phyloP scores from a whole-genome alignment of 1,139 yeast species.

The Suhomyces wounanorum region DNA sequence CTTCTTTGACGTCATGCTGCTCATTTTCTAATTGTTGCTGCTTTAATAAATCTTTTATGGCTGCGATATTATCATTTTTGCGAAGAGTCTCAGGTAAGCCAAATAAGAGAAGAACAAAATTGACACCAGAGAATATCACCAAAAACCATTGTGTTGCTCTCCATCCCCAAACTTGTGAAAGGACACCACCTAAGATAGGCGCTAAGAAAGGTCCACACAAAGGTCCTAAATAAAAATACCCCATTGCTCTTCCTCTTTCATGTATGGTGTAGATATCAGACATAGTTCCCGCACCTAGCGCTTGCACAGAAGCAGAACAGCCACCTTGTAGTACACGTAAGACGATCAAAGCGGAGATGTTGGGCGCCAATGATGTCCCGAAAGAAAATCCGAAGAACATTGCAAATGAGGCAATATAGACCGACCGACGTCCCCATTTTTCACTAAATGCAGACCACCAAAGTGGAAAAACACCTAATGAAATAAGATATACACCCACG shows the following conservation, averaged over 20 bases:
- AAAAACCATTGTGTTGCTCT: constrained; percentile 87
- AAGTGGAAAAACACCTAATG: constrained; percentile 78
- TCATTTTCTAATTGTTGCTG: constrained; percentile 9
- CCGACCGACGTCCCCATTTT: constrained; percentile 69
- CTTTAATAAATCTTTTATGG: constrained; percentile 42
- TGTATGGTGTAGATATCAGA: constrained; percentile 70
- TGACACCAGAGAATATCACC: constrained; percentile 64
- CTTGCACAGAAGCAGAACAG: constrained; percentile 81
- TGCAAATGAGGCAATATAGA: constrained; percentile 67
- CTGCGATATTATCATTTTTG: constrained; percentile 51
- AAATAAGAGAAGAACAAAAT: constrained; percentile 51
- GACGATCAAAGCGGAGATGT: constrained; percentile 62
- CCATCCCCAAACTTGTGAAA: constrained; percentile 79
- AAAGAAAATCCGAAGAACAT: constrained; percentile 66
- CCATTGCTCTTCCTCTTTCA: constrained; percentile 79
- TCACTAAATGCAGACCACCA: constrained; percentile 92
- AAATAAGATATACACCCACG: constrained; percentile 73
- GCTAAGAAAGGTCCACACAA: constrained; percentile 78
- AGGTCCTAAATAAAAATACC: constrained; percentile 79
- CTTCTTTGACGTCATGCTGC: constrained; percentile 21
- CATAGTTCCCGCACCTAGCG: constrained; percentile 89
- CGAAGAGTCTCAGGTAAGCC: constrained; percentile 77
- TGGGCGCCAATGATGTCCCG: constrained; percentile 70
- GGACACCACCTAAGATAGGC: constrained; percentile 80
- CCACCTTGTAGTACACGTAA: constrained; percentile 77